phyloP scores from a whole-genome alignment of 2,329 filamentous ascomycete genomes.

The Aspergillus brasiliensis region DNA sequence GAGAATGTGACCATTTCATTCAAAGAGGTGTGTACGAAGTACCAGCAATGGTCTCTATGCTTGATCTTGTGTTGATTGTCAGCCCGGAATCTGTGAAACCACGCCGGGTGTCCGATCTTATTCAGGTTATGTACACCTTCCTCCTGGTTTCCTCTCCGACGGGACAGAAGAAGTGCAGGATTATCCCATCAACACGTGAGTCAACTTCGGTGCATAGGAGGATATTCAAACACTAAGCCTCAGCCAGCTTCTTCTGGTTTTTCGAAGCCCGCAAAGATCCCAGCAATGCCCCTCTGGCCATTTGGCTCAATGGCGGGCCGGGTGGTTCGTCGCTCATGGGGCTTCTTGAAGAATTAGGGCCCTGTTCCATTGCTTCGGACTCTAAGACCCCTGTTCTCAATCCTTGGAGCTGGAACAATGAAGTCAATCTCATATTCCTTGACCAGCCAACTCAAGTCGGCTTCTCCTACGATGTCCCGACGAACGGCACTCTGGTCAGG shows the following conservation, averaged over 20 bases:
- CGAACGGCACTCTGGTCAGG: not conserved
- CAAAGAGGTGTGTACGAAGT: not conserved
- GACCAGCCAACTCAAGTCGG: constrained; percentile 6
- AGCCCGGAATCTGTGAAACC: constrained; percentile 8
- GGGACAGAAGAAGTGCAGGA: not conserved
- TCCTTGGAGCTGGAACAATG: constrained; percentile 8
- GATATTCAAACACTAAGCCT: not conserved
- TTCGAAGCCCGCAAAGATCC: constrained; percentile 46
- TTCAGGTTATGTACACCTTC: constrained; percentile 4
- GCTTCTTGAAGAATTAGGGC: constrained; percentile 54
- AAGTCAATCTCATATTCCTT: constrained; percentile 4
- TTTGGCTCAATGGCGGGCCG: constrained; percentile 58
- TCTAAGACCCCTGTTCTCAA: not conserved
- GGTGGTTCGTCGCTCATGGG: constrained; percentile 56
- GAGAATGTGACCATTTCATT: not conserved
- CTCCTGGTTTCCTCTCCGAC: not conserved
- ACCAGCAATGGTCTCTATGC: not conserved
- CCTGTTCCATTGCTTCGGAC: constrained; percentile 34
- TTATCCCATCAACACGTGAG: constrained; percentile 9
- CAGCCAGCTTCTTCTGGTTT: constrained; percentile 43
- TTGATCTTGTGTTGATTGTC: not conserved
- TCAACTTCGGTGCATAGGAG: not conserved
- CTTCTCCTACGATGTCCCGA: constrained; percentile 5
- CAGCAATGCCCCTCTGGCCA: constrained; percentile 51
- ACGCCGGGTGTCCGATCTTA: constrained; percentile 1